Evolutionary conservation across 345 rosid species (phyloP), one percentile per base, ranked within the genome.

Genomic region (Triadica sebifera): DNA sequence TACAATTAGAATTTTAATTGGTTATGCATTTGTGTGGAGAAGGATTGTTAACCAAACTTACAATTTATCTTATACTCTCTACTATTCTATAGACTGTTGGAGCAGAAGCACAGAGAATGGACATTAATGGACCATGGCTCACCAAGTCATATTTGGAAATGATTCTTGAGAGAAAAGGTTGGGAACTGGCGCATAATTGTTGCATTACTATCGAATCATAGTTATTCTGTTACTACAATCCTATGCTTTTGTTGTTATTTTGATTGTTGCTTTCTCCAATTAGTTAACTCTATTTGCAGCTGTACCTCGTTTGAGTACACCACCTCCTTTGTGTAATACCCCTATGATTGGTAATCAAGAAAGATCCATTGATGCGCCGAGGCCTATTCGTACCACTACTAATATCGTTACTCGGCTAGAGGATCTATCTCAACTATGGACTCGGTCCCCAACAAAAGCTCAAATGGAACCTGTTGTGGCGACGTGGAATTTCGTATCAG

Each of bases 371-470:
- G 91, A 79, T 72, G 94, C 96, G 71, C 99, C 98, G 50, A 91
- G 84, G 89, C 99, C 98, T 47, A 96, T 96, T 71, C 93, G 98
- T 64, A 93, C 91, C 59, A 86, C 89, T 76, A 79, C 93, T 77
- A 87, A 88, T 85, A 76, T 87, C 81, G 90, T 87, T 71, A 89
- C 85, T 64, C 86, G 74, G 75, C 91, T 96, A 68, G 99, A 96
- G 85, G 98, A 93, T 90, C 81, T 93, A 76, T 89, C 99, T 69
- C 98, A 88, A 76, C 98, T 98, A 66, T 96, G 98, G 99, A 96
- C 99, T 77, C 94, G 99, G 65, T 96, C 99, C 79, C 98, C 99
- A 12, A 96, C 99, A 66, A 96, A 96, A 85, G 88, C 96, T 56
- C 87, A 91, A 86, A 91, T 86, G 94, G 99, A 96, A 74, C 98